Base-by-base conservation (phyloP, 73 alveolate genomes). In the Symbiodinium natans region DNA sequence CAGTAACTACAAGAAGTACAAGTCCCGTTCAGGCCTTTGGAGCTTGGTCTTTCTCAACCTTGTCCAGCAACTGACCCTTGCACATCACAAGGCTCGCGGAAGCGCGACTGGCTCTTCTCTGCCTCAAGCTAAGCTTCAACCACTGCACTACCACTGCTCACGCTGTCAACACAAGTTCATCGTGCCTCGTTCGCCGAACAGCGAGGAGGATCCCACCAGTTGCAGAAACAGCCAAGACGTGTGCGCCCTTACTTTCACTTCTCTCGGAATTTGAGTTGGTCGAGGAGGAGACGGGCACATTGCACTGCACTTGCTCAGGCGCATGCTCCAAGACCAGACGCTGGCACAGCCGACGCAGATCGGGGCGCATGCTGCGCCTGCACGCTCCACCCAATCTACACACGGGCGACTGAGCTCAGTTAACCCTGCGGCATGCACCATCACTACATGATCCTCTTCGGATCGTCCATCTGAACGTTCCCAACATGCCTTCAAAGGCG, bases 51-150 rank as follows among this genome's bases (percentile, higher is more conserved):
- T 63, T 77, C 95, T 89, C 87, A 41, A 89, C 95, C 21, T 89
- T 89, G 80, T 89, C 95, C 95, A 89, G 74, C 86, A 89, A 29
- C 74, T 89, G 95, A 74, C 95, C 95, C 36, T 77, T 82, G 48
- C 86, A 83, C 36, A 43, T 29, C 80, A 63, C 80, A 3, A 25
- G 17, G 36, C 80, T 25, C 1, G 80, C 80, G 17, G 80, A 63
- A n/a, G 80, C 38, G 36, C 80, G 80, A 27, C 36, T 63, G 36
- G 80, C 77, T 63, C 80, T 52, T 29, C 71, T 63, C 80, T 63
- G 80, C 80, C 80, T 63, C 36, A 63, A 1, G 38, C 1, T 31
- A 63, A 1, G 71, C 27, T 8, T 11, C n/a, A 29, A 52, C 6
- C 71, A 52, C 23, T 52, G 71, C 27, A 2, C 9, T 52, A 46